Evolutionary conservation across 768 basidiomycete species (phyloP).

Genomic region (Daedaleopsis nitida): DNA sequence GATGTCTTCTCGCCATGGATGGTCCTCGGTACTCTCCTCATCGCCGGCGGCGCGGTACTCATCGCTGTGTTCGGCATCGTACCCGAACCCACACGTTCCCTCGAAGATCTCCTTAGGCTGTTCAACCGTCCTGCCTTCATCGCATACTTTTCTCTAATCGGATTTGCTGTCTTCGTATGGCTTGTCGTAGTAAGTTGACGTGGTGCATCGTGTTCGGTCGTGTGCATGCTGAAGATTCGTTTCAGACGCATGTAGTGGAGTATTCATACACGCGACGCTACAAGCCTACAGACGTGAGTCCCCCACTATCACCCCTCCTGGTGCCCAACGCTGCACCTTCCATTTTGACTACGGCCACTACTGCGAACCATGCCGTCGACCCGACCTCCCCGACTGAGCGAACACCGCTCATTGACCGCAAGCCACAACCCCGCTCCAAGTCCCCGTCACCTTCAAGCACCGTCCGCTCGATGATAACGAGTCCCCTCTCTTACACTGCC

Average conservation of each 20-base stretch:
- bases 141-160: slow-evolving; percentile 77
- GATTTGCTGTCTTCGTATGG: slow-evolving; percentile 56
- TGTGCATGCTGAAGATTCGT: neutral
- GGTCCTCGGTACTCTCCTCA: slow-evolving; percentile 83
- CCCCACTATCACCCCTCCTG: slow-evolving; percentile 40
- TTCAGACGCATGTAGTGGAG: slow-evolving; percentile 73
- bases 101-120: slow-evolving; percentile 80
- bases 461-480: slow-evolving; percentile 26
- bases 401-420: slow-evolving; percentile 56
- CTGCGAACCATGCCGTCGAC: slow-evolving; percentile 28
- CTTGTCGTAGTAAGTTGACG: slow-evolving; percentile 59
- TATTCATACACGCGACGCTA: slow-evolving; percentile 54
- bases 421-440: slow-evolving; percentile 35
- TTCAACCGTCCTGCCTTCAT: slow-evolving; percentile 79
- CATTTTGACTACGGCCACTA: slow-evolving; percentile 37
- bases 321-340: slow-evolving; percentile 38
- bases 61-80: slow-evolving; percentile 94
- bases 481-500: slow-evolving; percentile 21
- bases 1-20: slow-evolving; percentile 86
- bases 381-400: slow-evolving; percentile 41
- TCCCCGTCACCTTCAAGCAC: slow-evolving; percentile 25
- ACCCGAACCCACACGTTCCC: slow-evolving; percentile 80
- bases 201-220: neutral
- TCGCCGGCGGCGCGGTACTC: slow-evolving; percentile 85
- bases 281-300: slow-evolving; percentile 30